Percentiles rank a stretch among this genome's conserved stretches.
Evolutionary conservation across 805 yeast genomes (phyloP).

Genomic region (Ogataea ganodermae): DNA sequence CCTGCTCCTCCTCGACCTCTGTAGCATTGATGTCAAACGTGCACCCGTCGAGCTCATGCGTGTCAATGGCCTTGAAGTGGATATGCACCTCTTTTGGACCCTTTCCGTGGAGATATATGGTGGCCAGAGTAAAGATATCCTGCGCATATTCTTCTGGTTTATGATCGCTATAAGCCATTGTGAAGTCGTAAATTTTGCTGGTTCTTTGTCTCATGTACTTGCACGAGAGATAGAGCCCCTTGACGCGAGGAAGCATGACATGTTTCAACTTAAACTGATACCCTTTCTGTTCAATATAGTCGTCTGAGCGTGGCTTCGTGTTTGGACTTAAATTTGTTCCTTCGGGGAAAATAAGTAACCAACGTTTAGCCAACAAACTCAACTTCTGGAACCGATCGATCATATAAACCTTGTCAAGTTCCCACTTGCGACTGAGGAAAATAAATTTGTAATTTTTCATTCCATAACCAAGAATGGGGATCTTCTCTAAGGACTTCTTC

Average conservation of each 20-base stretch:
- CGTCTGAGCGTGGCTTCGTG: constrained; percentile 59
- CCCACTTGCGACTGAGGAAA: constrained; percentile 86
- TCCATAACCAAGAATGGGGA: constrained; percentile 85
- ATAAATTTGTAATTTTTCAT: constrained; percentile 79
- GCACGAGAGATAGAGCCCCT: constrained; percentile 75
- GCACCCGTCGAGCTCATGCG: constrained; percentile 37
- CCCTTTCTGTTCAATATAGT: constrained; percentile 55
- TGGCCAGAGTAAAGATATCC: constrained; percentile 63
- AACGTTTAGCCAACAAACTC: constrained; percentile 46
- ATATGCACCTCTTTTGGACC: constrained; percentile 71
- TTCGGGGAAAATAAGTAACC: constrained; percentile 85
- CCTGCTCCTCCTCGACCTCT: constrained; percentile 41
- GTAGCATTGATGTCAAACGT: constrained; percentile 45
- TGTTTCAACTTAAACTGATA: constrained; percentile 51
- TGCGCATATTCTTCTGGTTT: constrained; percentile 69
- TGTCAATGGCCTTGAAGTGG: constrained; percentile 57
- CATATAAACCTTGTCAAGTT: constrained; percentile 62
- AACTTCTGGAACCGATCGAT: constrained; percentile 52
- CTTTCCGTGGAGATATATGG: constrained; percentile 65
- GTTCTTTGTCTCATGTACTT: constrained; percentile 54
- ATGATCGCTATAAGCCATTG: constrained; percentile 81
- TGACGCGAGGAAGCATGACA: constrained; percentile 76
- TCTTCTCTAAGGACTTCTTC: constrained; percentile 66
- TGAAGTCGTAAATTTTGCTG: constrained; percentile 72
- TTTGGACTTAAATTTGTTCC: constrained; percentile 82